A percentile compares a stretch with the other conserved stretches of the same genome.
Evolutionary conservation across 306 rosid species (phyloP).

Genomic region (Corylus avellana): DNA sequence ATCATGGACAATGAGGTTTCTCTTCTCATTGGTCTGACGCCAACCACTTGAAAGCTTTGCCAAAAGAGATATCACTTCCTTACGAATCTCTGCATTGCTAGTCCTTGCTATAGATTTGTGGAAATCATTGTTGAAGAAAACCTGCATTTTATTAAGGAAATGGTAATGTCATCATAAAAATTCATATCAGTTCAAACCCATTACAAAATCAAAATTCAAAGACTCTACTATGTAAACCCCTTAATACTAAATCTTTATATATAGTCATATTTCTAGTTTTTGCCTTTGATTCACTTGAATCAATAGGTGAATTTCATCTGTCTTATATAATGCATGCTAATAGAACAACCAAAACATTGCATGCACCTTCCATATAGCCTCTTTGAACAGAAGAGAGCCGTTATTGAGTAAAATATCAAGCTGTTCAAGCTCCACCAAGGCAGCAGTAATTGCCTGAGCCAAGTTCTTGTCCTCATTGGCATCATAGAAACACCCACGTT

Average conservation of each 20-base stretch:
- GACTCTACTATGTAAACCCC: background rate
- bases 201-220: too few species aligned
- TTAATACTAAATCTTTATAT: too few species aligned
- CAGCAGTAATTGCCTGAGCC: slow-evolving; percentile 30
- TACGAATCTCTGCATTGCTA: slow-evolving; percentile 26
- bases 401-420: slow-evolving; percentile 27
- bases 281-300: too few species aligned
- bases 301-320: too few species aligned
- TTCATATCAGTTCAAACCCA: background rate
- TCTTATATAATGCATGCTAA: too few species aligned
- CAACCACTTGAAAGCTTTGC: slow-evolving; percentile 54
- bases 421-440: slow-evolving; percentile 34
- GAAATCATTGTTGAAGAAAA: slow-evolving; percentile 37
- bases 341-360: background rate
- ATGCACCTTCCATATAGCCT: slow-evolving; percentile 54
- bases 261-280: too few species aligned
- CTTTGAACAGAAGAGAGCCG: slow-evolving; percentile 32
- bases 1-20: slow-evolving; percentile 17
- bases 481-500: slow-evolving; percentile 41
- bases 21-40: slow-evolving; percentile 36
- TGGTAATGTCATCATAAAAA: background rate
- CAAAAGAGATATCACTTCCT: slow-evolving; percentile 38
- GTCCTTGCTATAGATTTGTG: slow-evolving; percentile 33
- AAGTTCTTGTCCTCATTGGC: slow-evolving; percentile 48
- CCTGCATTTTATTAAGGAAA: slow-evolving; percentile 12